Evolutionary conservation across 1,284 basidiomycete genomes (phyloP).

Genomic region (Melampsora americana): DNA sequence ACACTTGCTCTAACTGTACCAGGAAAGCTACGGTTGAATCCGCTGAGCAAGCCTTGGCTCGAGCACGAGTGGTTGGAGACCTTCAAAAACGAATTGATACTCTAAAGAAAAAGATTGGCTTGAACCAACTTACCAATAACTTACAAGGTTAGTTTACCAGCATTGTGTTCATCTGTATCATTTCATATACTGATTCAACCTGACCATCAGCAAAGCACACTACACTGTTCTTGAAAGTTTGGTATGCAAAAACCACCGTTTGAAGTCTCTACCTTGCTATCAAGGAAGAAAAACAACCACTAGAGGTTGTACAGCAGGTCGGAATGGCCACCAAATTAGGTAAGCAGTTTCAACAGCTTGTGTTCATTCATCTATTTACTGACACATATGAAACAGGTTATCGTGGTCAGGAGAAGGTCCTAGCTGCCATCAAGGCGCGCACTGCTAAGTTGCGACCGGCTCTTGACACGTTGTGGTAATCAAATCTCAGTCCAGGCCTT

Average conservation of each 20-base stretch:
- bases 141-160: not conserved
- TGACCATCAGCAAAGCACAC: not conserved
- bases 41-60: not conserved
- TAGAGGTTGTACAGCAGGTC: not conserved
- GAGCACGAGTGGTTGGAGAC: not conserved
- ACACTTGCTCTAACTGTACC: not conserved
- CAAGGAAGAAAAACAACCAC: constrained; percentile 9
- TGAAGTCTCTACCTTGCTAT: not conserved
- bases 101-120: not conserved
- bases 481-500: too few species aligned
- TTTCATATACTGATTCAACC: not conserved
- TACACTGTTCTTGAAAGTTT: not conserved
- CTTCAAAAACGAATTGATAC: not conserved
- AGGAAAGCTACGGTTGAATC: not conserved
- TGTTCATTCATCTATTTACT: too few species aligned
- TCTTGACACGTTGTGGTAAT: too few species aligned
- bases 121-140: not conserved
- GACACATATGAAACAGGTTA: too few species aligned
- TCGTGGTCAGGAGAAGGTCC: too few species aligned
- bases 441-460: too few species aligned
- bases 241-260: constrained; percentile 4
- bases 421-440: too few species aligned
- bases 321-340: too few species aligned
- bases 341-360: too few species aligned
- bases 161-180: not conserved